Evolutionary conservation across 371 early-diverging fungal genomes (phyloP).

Genomic region (Apophysomyces sp.): DNA sequence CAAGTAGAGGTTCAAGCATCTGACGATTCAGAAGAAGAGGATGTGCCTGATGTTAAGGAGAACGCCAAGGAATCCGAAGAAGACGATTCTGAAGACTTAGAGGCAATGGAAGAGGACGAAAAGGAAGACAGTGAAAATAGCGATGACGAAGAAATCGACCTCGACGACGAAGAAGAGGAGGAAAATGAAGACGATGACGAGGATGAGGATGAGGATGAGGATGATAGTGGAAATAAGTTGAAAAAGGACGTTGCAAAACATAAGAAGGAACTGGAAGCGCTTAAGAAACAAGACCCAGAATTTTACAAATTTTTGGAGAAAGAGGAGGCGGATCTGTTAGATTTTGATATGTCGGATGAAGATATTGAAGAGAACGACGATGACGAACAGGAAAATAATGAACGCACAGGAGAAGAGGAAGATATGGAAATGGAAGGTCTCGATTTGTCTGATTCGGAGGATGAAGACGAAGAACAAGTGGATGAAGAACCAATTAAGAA

Average conservation of each 20-base stretch:
- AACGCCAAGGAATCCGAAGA: conserved; percentile 3
- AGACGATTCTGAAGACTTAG: conserved; percentile 10
- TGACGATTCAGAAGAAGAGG: conserved; percentile 9
- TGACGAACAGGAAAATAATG: conserved; percentile 29
- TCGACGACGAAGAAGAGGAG: conserved; percentile 4
- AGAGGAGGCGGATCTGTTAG: conserved; percentile 80
- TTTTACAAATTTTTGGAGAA: conserved; percentile 87
- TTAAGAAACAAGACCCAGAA: conserved; percentile 85
- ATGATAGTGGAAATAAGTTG: conserved; percentile 38
- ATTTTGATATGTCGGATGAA: conserved; percentile 69
- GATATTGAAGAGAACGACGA: conserved; percentile 55
- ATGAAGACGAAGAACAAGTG: conserved; percentile 17
- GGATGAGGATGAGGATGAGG: conserved; percentile 44
- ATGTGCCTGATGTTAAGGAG: not conserved
- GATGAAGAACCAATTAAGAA: conserved; percentile 11
- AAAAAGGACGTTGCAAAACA: conserved; percentile 61
- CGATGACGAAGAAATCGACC: not conserved
- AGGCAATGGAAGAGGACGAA: conserved; percentile 16
- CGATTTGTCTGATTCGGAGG: conserved; percentile 1
- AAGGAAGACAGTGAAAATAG: conserved; percentile 15
- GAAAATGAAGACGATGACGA: conserved; percentile 36
- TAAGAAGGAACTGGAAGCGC: conserved; percentile 70
- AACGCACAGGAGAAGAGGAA: conserved; percentile 12
- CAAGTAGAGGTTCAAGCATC: conserved; percentile 8
- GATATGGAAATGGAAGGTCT: conserved; percentile 19